Evolutionary conservation across 164 flowering plant genomes (phyloP), one percentile per base, ranked within the genome.

Genomic region (Chloranthus sessilifolius): DNA sequence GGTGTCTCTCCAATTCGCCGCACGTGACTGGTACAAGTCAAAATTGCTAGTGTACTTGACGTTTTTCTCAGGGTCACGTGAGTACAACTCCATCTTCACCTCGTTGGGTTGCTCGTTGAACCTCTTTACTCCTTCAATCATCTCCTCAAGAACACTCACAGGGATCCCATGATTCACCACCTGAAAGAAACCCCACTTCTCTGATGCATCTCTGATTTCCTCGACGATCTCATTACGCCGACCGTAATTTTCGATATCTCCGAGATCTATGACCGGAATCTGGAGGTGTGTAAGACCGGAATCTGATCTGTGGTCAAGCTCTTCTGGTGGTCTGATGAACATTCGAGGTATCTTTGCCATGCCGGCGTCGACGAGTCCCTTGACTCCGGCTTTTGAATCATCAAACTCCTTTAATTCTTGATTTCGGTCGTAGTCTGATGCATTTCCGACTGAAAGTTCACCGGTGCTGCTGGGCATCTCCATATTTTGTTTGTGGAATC

Each of bases 141-240:
- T 66, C 59, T 66, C 78, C 1, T 75, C 74, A 50, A 81, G 1
- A 2, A 72, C 62, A 2, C 20, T 29, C 11, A 2, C 31, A 0
- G 75, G 74, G 4, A 81, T 47, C n/a, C 78, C 79, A 63, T 81
- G 87, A 50, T 78, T 78, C 17, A 76, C 53, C 47, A 78, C 64
- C 44, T 78, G 78, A 52, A 78, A 74, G 55, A 81, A 72, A 0
- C 83, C 87, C 76, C 72, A 66, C 2, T 29, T 61, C 63, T 56
- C 73, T 1, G 65, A 50, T 2, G 81, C 83, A 1, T 26, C 16
- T 6, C 64, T 37, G 6, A 80, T 30, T 24, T 47, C 17, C 1
- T 50, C 63, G 0, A 75, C 56, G 0, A 64, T 53, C 47, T 37
- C 43, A 25, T 33, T 36, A 1, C 52, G 43, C 6, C 17, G 36